Percentiles rank a stretch among this genome's conserved stretches.
These are phyloP conservation scores for Leccinum variicolor DNA, from an alignment of 768 basidiomycete species.

Conservation along the genomic window DNA sequence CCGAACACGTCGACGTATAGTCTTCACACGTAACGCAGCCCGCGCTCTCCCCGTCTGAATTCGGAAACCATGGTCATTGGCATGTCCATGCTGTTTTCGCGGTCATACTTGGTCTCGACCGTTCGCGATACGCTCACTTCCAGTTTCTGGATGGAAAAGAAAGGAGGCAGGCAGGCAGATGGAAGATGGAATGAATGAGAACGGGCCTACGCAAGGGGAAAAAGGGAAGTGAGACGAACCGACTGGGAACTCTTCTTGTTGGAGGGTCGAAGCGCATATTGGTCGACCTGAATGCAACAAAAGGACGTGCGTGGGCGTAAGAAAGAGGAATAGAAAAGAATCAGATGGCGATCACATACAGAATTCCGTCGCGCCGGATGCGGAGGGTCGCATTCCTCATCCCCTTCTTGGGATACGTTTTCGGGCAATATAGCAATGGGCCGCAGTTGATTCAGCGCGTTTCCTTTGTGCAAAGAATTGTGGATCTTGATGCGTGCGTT, in stretches of 20 bases:
- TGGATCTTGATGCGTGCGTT: constrained; percentile 18
- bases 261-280: not conserved
- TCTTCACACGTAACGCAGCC: no score
- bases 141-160: constrained; percentile 1
- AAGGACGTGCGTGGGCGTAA: no score
- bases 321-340: no score
- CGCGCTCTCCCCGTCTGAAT: not conserved
- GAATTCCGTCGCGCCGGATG: not conserved
- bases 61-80: not conserved
- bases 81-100: not conserved
- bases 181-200: not conserved
- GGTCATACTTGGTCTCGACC: constrained; percentile 16
- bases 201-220: not conserved
- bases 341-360: constrained; percentile 1
- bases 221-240: constrained; percentile 7
- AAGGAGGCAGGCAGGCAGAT: not conserved
- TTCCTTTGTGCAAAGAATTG: not conserved
- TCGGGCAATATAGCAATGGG: constrained; percentile 4
- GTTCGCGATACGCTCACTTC: constrained; percentile 19
- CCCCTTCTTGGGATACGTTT: not conserved
- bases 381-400: not conserved
- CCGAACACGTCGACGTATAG: no score
- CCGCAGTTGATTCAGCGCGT: not conserved
- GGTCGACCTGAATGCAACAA: not conserved
- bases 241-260: not conserved